Evolutionary conservation across 2,329 filamentous ascomycete genomes (phyloP), one percentile per base, ranked within the genome.

Genomic region (Pyrenophora tritici-repentis): DNA sequence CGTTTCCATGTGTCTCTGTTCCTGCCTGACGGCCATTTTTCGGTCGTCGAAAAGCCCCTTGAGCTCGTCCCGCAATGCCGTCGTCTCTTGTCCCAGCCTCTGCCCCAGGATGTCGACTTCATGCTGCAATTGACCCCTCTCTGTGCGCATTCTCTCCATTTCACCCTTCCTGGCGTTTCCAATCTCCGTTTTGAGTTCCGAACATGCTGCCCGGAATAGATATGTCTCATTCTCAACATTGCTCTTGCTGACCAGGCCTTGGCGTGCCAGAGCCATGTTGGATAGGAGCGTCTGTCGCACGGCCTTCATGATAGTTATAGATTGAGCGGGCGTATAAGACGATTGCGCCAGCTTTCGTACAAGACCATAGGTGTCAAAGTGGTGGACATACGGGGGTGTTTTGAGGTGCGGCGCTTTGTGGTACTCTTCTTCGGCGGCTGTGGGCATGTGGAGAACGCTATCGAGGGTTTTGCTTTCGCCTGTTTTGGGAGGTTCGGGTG

Each of bases 141-240:
- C 89, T 58, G 90, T 87, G 31, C 92, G 84, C 76, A 91, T 88
- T 53, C 87, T 83, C 73, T 97, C 92, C 57, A 91, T 87, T 59
- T 90, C 86, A 0, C 85, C 81, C 59, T 88, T 87, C 18, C 91
- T 82, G 47, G 87, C 87, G 56, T 91, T 91, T 58, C 85, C 86
- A 14, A 97, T 86, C 71, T 97, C 94, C 18, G 91, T 92, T 63
- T 86, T 85, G 29, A 99, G 82, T 76, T 99, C 94, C 3, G 89
- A 92, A 72, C 93, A 97, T 2, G 94, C 94, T 2, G 94, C 94
- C 45, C 88, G 85, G 78, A 99, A 99, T 9, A 99, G 82, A 70
- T 99, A 99, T 6, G 87, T 87, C 74, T 97, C 90, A 72, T 97
- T 99, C 70, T 97, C 93, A 32, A 96, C 89, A 65, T 96, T 90